Percentiles rank a stretch among this genome's conserved stretches.
Evolutionary conservation across 192 early-diverging fungal genomes (phyloP).

Genomic region (Podila horticola): DNA sequence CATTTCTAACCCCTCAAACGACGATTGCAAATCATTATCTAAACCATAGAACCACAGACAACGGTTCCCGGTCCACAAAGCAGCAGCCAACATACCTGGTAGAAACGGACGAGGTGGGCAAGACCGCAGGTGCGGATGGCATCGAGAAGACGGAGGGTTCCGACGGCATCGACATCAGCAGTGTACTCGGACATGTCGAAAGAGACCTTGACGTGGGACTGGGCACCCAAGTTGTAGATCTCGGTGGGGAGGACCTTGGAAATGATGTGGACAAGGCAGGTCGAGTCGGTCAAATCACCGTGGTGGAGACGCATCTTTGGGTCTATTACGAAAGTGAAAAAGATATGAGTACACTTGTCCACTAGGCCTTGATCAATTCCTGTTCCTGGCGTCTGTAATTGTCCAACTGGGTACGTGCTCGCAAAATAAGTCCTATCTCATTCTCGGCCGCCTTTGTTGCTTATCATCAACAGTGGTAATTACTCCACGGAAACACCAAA

Average conservation of each 20-base stretch:
- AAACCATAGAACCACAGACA: too few species aligned
- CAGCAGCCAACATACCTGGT: too few species aligned
- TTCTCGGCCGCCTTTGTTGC: background rate
- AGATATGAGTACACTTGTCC: background rate
- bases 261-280: slow-evolving; percentile 77
- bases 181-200: slow-evolving; percentile 85
- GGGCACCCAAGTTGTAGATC: slow-evolving; percentile 78
- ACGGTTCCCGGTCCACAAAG: too few species aligned
- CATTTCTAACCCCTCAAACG: too few species aligned
- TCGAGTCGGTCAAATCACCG: slow-evolving; percentile 79
- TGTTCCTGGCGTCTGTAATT: background rate
- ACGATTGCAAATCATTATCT: background rate
- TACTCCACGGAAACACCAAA: background rate
- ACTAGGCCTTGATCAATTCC: background rate
- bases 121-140: slow-evolving; percentile 82
- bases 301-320: slow-evolving; percentile 75
- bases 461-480: background rate
- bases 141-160: slow-evolving; percentile 81
- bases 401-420: background rate
- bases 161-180: slow-evolving; percentile 81
- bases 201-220: slow-evolving; percentile 78
- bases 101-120: slow-evolving; percentile 67
- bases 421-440: too few species aligned
- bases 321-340: slow-evolving; percentile 15
- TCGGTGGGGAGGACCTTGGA: slow-evolving; percentile 73